A percentile compares a stretch with the other conserved stretches of the same genome.
phyloP scores from a whole-genome alignment of 306 rosid genomes.

The Lathyrus sativus region DNA sequence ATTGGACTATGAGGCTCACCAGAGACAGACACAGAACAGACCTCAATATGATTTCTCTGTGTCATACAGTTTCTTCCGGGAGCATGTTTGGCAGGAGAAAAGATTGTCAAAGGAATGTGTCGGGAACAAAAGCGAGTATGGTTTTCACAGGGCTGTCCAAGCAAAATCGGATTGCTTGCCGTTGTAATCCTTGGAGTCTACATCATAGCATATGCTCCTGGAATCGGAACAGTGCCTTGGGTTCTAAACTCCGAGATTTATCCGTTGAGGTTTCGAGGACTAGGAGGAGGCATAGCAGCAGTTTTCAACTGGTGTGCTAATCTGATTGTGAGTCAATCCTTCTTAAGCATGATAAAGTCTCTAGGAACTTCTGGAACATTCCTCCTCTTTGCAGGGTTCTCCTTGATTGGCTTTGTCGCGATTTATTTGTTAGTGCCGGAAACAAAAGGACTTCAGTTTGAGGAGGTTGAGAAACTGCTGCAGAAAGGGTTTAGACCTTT shows the following conservation, averaged over 20 bases:
- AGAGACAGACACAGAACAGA: background rate
- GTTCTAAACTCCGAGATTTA: slow-evolving; percentile 82
- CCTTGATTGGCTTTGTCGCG: slow-evolving; percentile 53
- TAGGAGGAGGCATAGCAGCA: slow-evolving; percentile 85
- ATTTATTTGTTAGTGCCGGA: slow-evolving; percentile 62
- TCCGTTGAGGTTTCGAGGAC: slow-evolving; percentile 70
- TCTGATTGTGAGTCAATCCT: slow-evolving; percentile 70
- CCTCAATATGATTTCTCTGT: background rate
- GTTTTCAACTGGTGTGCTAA: slow-evolving; percentile 78
- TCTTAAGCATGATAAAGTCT: slow-evolving; percentile 57
- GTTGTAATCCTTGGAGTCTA: slow-evolving; percentile 67
- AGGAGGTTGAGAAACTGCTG: slow-evolving; percentile 70
- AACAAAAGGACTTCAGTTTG: slow-evolving; percentile 67
- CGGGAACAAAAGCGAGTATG: slow-evolving; percentile 50
- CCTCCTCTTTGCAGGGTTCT: slow-evolving; percentile 69
- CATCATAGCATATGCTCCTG: slow-evolving; percentile 70
- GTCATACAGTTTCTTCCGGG: slow-evolving; percentile 57
- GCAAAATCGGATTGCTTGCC: slow-evolving; percentile 64
- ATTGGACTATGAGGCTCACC: background rate
- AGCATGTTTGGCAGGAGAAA: slow-evolving; percentile 66
- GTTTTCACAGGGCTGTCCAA: slow-evolving; percentile 78
- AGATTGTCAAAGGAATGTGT: slow-evolving; percentile 42
- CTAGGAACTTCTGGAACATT: slow-evolving; percentile 71
- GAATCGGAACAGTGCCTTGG: slow-evolving; percentile 89
- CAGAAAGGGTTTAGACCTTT: slow-evolving; percentile 48